Evolutionary conservation across 257 asterid genomes (phyloP).

Genomic region (Solanum ossicruentum): DNA sequence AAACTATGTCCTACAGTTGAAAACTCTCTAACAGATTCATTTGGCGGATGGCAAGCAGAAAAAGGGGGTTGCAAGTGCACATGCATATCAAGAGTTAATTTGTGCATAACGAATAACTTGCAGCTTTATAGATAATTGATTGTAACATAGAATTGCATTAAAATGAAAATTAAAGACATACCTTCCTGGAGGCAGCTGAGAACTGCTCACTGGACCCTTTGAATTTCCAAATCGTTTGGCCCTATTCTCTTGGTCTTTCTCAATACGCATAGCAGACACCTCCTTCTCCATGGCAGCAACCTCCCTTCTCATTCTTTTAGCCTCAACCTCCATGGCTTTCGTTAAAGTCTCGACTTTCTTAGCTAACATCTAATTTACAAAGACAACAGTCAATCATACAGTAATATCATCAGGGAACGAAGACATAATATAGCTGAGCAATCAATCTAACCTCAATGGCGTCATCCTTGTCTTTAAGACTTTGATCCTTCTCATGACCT

Average conservation of each 20-base stretch:
- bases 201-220: conserved; percentile 51
- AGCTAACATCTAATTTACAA: conserved; percentile 58
- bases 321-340: conserved; percentile 97
- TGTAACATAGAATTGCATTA: background rate
- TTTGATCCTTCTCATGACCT: conserved; percentile 84
- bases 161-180: conserved; percentile 6
- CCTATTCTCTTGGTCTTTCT: conserved; percentile 79
- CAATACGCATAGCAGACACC: conserved; percentile 92
- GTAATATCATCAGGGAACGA: background rate
- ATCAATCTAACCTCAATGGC: conserved; percentile 65
- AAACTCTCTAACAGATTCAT: background rate
- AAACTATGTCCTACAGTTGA: background rate
- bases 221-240: conserved; percentile 55
- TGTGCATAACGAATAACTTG: background rate
- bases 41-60: background rate
- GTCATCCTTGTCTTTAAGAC: conserved; percentile 96
- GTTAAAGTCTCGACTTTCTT: conserved; percentile 92
- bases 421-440: background rate
- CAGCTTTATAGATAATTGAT: background rate
- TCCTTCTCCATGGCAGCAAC: conserved; percentile 99
- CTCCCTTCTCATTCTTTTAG: conserved; percentile 95
- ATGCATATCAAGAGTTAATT: background rate
- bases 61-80: background rate
- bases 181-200: conserved; percentile 79
- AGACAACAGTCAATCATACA: background rate